phyloP scores from a whole-genome alignment of 2,329 filamentous ascomycete genomes.

The Pyrenochaeta sp. region DNA sequence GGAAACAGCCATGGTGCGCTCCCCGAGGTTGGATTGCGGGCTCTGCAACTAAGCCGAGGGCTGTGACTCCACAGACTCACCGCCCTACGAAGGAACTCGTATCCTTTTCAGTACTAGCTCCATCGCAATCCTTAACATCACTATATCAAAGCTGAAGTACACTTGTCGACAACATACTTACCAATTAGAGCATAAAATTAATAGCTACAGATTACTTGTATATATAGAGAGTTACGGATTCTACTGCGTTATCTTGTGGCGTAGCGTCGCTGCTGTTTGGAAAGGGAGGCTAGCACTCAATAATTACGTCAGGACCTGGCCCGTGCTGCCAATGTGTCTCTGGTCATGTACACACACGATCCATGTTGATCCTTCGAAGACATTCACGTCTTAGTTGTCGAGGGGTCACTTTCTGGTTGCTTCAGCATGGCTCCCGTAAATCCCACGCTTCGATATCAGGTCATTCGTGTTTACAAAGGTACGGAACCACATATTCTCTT shows the following conservation, averaged over 20 bases:
- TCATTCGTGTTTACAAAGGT: conserved; percentile 92
- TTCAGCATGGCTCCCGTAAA: conserved; percentile 52
- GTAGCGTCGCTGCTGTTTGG: too few relatives aligned
- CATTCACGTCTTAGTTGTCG: background rate
- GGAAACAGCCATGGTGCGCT: conserved; percentile 10
- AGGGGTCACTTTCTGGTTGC: background rate
- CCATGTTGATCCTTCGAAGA: background rate
- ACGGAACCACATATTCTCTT: conserved; percentile 3
- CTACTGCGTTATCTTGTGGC: too few relatives aligned
- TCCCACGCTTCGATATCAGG: conserved; percentile 73
- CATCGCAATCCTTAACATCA: too few relatives aligned
- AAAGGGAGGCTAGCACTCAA: too few relatives aligned
- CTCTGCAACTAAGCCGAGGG: conserved; percentile 26
- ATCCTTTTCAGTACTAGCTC: too few relatives aligned
- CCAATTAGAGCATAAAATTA: too few relatives aligned
- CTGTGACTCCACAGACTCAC: background rate
- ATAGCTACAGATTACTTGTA: too few relatives aligned
- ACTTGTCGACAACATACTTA: too few relatives aligned
- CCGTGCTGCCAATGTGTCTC: conserved; percentile 11
- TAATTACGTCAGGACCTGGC: conserved; percentile 24
- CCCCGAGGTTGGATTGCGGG: conserved; percentile 9
- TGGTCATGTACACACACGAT: background rate
- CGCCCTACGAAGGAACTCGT: too few relatives aligned
- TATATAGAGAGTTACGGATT: too few relatives aligned
- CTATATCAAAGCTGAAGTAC: too few relatives aligned